Conservation (phyloP, 768 basidiomycete species). For the Antrodiella citrinella region DNA sequence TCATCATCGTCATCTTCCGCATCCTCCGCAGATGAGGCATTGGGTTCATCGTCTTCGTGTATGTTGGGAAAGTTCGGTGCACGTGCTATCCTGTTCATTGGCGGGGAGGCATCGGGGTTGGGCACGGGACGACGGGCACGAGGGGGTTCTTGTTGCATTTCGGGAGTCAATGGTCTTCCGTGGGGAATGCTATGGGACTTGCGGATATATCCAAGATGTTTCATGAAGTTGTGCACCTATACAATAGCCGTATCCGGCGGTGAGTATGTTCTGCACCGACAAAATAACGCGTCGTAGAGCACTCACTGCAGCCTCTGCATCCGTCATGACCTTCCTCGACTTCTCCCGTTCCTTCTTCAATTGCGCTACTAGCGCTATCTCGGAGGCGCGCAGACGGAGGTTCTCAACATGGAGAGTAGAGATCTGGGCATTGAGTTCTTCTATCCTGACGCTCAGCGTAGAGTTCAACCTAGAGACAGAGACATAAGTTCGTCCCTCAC, state of each 20-base stretch:
- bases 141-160: slow-evolving; percentile 38
- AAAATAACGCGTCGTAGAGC: slow-evolving; percentile 4
- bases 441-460: slow-evolving; percentile 74
- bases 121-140: slow-evolving; percentile 40
- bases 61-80: slow-evolving; percentile 62
- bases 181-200: slow-evolving; percentile 45
- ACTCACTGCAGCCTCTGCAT: slow-evolving; percentile 68
- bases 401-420: slow-evolving; percentile 79
- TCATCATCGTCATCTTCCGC: slow-evolving; percentile 29
- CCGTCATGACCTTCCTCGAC: slow-evolving; percentile 60
- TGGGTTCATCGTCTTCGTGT: slow-evolving; percentile 57
- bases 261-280: background rate
- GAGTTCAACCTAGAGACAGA: slow-evolving; percentile 60
- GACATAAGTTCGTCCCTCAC: slow-evolving; percentile 6
- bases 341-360: slow-evolving; percentile 78
- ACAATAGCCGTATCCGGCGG: background rate
- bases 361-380: slow-evolving; percentile 67
- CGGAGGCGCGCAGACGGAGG: slow-evolving; percentile 70
- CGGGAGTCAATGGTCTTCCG: slow-evolving; percentile 7
- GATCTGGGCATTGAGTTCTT: slow-evolving; percentile 79
- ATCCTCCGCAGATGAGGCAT: slow-evolving; percentile 21
- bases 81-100: slow-evolving; percentile 50
- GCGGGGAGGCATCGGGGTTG: slow-evolving; percentile 37
- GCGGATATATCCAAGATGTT: slow-evolving; percentile 58
- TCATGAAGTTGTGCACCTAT: slow-evolving; percentile 37